These are phyloP conservation scores for Diutina mesorugosa DNA, from an alignment of 1,139 yeast genomes.

Conservation along the genomic window DNA sequence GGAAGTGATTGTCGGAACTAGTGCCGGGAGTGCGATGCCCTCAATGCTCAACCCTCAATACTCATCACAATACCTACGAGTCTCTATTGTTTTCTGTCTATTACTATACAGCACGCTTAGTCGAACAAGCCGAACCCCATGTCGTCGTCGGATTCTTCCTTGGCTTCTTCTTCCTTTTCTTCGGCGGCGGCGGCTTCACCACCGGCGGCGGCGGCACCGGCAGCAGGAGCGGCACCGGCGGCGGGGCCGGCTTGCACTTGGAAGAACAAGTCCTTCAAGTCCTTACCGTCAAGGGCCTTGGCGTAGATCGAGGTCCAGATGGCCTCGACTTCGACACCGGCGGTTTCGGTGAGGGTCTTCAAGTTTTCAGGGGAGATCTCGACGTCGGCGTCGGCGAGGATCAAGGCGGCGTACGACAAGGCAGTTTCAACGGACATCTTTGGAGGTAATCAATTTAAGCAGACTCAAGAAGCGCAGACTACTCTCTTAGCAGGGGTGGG, in stretches of 20 bases:
- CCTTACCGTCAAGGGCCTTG: constrained; percentile 94
- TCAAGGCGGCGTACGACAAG: constrained; percentile 87
- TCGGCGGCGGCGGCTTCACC: constrained; percentile 46
- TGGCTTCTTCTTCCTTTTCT: constrained; percentile 44
- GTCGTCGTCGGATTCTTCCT: constrained; percentile 67
- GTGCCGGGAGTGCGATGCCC: background rate
- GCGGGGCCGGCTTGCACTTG: constrained; percentile 71
- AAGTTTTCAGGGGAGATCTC: constrained; percentile 93
- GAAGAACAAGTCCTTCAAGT: constrained; percentile 83
- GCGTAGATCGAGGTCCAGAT: constrained; percentile 75
- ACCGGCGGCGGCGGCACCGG: constrained; percentile 37
- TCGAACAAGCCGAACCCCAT: constrained; percentile 85
- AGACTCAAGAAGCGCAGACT: constrained; percentile 10
- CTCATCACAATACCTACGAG: background rate
- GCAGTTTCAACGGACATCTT: constrained; percentile 71
- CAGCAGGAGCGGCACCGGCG: constrained; percentile 49
- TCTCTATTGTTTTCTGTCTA: background rate
- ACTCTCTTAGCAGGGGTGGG: constrained; percentile 4
- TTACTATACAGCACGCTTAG: constrained; percentile 19
- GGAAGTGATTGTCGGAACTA: background rate
- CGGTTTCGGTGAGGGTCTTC: constrained; percentile 73
- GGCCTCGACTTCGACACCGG: constrained; percentile 76
- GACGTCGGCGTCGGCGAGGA: constrained; percentile 94
- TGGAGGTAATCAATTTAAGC: constrained; percentile 7
- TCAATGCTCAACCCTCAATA: too few relatives aligned